Percentiles rank a stretch among this genome's conserved stretches.
These are phyloP conservation scores for Apophysomyces elegans DNA, from an alignment of 371 early-diverging fungal genomes.

Conservation along the genomic window DNA sequence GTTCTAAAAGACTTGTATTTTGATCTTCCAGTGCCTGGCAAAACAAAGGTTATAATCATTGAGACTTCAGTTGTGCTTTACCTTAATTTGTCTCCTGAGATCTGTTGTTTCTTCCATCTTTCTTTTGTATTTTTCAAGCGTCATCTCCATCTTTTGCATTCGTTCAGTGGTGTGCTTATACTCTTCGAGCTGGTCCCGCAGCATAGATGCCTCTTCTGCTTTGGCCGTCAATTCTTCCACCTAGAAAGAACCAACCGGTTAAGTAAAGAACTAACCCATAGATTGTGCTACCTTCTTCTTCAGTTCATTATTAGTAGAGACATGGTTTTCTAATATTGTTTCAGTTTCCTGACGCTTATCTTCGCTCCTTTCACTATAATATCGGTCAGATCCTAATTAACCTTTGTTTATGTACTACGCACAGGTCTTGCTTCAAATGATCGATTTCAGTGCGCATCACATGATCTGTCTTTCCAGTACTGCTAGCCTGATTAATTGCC, in stretches of 20 bases:
- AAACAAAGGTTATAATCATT: neutral
- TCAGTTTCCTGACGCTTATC: conserved; percentile 76
- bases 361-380: conserved; percentile 74
- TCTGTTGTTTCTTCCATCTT: conserved; percentile 88
- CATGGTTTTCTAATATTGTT: conserved; percentile 60
- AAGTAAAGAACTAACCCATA: too few species aligned
- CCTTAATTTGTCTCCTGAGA: conserved; percentile 79
- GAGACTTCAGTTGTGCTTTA: conserved; percentile 8
- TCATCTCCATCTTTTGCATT: conserved; percentile 84
- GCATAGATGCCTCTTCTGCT: conserved; percentile 71
- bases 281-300: conserved; percentile 56
- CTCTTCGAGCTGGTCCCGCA: conserved; percentile 89
- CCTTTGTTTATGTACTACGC: conserved; percentile 27
- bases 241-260: conserved; percentile 48
- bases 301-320: conserved; percentile 65
- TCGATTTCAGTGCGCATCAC: conserved; percentile 90
- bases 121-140: conserved; percentile 92
- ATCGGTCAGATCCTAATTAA: neutral
- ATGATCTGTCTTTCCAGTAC: conserved; percentile 83
- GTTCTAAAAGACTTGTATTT: conserved; percentile 71
- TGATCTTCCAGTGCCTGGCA: conserved; percentile 75
- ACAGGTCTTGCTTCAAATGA: conserved; percentile 83
- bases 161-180: conserved; percentile 85
- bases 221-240: conserved; percentile 66
- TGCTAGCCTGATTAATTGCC: conserved; percentile 65